A percentile compares a stretch with the other conserved stretches of the same genome.
phyloP scores from a whole-genome alignment of 495 filamentous ascomycete genomes.

The Eremomyces bilateralis region DNA sequence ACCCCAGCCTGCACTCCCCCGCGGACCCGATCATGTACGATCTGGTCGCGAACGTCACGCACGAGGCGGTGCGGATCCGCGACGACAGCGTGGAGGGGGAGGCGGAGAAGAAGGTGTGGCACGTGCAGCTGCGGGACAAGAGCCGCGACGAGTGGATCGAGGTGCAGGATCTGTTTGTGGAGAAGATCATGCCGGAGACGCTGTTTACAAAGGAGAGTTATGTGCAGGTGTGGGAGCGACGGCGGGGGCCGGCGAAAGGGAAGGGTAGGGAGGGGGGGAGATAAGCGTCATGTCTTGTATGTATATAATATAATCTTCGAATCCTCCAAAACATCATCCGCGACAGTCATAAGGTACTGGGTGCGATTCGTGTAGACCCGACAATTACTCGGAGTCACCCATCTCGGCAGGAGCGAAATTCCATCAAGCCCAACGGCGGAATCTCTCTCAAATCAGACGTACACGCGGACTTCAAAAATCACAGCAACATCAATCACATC shows the following conservation, averaged over 20 bases:
- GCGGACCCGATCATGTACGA: slow-evolving; percentile 90
- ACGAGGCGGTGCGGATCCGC: slow-evolving; percentile 57
- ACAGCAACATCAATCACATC: no score
- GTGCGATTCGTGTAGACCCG: no score
- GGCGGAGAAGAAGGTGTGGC: slow-evolving; percentile 68
- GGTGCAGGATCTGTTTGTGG: slow-evolving; percentile 85
- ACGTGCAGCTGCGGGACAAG: slow-evolving; percentile 36
- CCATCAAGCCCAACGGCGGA: no score
- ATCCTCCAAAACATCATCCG: no score
- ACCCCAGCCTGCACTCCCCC: slow-evolving; percentile 33
- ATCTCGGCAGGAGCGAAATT: no score
- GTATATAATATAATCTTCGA: no score
- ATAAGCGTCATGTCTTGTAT: no score
- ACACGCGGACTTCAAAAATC: no score
- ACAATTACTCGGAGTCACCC: no score
- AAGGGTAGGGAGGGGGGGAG: no score
- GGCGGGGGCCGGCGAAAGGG: slow-evolving; percentile 25
- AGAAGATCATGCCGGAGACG: slow-evolving; percentile 63
- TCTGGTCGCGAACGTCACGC: slow-evolving; percentile 86
- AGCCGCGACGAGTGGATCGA: slow-evolving; percentile 67
- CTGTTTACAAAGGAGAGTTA: slow-evolving; percentile 85
- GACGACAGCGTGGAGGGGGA: slow-evolving; percentile 62
- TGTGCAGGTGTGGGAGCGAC: slow-evolving; percentile 88
- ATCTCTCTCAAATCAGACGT: no score
- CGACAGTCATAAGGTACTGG: no score